Percentiles rank a stretch among this genome's conserved stretches.
Conservation (phyloP, 148 eudicot genomes). For the Nepenthes gracilis region DNA sequence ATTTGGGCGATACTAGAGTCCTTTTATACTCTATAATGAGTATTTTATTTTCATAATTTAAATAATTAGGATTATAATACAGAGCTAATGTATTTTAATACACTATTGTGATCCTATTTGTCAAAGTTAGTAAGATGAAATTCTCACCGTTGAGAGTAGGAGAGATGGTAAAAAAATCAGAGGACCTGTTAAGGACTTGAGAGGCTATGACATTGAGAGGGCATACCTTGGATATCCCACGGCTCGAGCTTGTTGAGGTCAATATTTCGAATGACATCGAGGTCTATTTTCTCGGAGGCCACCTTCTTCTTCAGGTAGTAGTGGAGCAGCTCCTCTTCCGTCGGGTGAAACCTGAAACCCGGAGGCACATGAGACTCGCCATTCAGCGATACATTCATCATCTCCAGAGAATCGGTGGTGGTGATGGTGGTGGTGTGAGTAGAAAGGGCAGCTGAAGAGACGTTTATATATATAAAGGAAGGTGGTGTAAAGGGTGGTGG, state of each 20-base stretch:
- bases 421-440: background rate
- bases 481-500: background rate
- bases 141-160: no score
- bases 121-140: no score
- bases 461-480: conserved; percentile 7
- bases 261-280: conserved; percentile 45
- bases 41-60: no score
- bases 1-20: no score
- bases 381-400: conserved; percentile 36
- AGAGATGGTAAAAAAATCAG: background rate
- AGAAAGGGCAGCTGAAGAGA: background rate
- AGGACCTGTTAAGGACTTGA: no score
- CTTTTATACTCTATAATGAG: no score
- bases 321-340: conserved; percentile 52
- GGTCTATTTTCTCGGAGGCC: conserved; percentile 36
- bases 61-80: no score
- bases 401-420: conserved; percentile 3
- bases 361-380: conserved; percentile 51
- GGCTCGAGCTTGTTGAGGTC: conserved; percentile 72
- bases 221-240: conserved; percentile 59
- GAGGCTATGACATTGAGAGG: background rate
- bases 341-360: conserved; percentile 57
- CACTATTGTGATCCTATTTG: no score
- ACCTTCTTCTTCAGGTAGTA: conserved; percentile 54
- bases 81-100: no score